Evolutionary conservation across 2,329 filamentous ascomycete genomes (phyloP).

Genomic region (Fusarium keratoplasticum): DNA sequence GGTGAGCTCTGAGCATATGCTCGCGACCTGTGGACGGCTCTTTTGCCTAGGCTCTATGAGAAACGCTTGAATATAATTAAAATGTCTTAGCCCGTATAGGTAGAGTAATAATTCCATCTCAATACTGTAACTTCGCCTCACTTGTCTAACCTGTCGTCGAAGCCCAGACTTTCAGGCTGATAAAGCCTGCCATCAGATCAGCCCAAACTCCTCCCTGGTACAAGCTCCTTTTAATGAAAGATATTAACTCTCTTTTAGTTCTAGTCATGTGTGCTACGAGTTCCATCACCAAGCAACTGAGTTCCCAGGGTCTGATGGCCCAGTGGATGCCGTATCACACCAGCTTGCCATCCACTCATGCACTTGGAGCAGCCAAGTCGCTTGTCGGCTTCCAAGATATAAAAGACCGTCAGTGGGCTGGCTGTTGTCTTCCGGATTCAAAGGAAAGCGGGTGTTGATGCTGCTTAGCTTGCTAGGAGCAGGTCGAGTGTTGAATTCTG

Average conservation of each 20-base stretch:
- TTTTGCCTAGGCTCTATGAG: not conserved
- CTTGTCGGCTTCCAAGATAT: not conserved
- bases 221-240: not conserved
- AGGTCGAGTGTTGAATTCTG: not conserved
- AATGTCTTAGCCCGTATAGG: not conserved
- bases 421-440: too few species aligned
- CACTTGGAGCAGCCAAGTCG: not conserved
- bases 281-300: not conserved
- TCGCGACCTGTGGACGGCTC: not conserved
- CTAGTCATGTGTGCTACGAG: not conserved
- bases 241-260: not conserved
- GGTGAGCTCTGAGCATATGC: not conserved
- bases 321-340: not conserved
- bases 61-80: not conserved
- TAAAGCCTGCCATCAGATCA: not conserved
- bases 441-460: not conserved
- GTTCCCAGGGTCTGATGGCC: not conserved
- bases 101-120: not conserved
- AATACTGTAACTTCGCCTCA: not conserved
- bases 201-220: not conserved
- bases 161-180: not conserved
- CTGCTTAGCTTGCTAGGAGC: too few species aligned
- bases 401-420: too few species aligned
- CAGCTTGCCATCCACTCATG: not conserved
- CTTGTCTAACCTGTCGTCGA: not conserved